Base-by-base conservation (phyloP, 495 filamentous ascomycete species). In the Aspergillus steynii region DNA sequence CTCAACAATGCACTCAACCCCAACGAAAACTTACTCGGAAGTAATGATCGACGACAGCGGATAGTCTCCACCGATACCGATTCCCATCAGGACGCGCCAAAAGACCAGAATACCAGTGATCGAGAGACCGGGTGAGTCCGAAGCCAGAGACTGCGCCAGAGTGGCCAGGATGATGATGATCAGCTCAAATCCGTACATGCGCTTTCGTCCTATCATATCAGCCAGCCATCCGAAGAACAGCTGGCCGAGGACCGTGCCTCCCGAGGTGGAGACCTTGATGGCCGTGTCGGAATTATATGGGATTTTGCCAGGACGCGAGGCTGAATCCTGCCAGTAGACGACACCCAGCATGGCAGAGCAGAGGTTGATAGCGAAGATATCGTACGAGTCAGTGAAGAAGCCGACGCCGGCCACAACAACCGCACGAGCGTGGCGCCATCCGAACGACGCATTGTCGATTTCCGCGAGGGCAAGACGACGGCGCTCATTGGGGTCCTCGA, bases 111-210 rank as follows among this genome's bases (percentile, higher is more conserved):
- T 62, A 56, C 92, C 92, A 53, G 88, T 80, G 56, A 96, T 85
- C 32, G 88, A 83, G 56, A 93, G 83, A 2, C 85, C 83, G 12
- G 78, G 80, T n/a, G 89, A 91, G 29, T 75, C 72, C 8, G 88
- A 86, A n/a, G 86, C 71, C 50, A 96, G 79, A 50, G 89, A 72
- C 73, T 94, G 90, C 55, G 88, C 91, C 49, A 96, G 76, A 25
- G 91, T 95, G 6, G 90, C 88, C 61, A 90, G 83, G 71, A 96
- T 96, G 74, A 96, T 95, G 64, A 96, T 76, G 67, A 95, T 92
- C 63, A 96, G 75, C 71, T 96, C 92, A 51, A 95, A 78, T 50
- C 92, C 92, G 73, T 96, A 96, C 88, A 96, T 94, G 55, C 77
- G 82, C 80, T 91, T 91, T 55, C 91, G 86, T 54, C 91, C 90